A percentile compares a stretch with the other conserved stretches of the same genome.
Evolutionary conservation across 108 stramenopile genomes (phyloP).

Genomic region (Schizochytrium sp.): DNA sequence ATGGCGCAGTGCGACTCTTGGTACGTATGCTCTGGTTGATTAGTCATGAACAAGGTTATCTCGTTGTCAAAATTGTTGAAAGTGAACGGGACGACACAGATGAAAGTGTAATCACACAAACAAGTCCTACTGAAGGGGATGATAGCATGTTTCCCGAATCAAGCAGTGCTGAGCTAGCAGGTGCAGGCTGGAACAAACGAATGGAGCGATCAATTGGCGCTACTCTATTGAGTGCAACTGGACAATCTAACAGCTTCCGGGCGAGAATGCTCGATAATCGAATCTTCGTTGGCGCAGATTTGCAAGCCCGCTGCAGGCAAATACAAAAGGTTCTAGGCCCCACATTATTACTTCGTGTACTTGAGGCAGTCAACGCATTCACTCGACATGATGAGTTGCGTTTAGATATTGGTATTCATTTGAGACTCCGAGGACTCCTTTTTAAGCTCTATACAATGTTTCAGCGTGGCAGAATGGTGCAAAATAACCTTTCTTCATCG

Average conservation of each 20-base stretch:
- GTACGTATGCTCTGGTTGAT: background rate
- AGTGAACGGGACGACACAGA: background rate
- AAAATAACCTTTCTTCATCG: background rate
- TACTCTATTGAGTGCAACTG: background rate
- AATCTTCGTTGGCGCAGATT: background rate
- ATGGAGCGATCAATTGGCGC: no score
- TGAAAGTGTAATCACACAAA: no score
- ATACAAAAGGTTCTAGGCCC: background rate
- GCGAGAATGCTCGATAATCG: background rate
- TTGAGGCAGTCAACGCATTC: background rate
- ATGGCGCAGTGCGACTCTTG: background rate
- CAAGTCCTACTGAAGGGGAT: no score
- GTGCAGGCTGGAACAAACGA: no score
- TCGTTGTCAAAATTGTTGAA: background rate
- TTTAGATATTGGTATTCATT: background rate
- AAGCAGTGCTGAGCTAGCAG: no score
- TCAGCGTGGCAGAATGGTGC: background rate
- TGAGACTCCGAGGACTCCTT: background rate
- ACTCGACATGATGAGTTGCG: background rate
- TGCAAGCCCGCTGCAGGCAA: background rate
- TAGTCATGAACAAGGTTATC: background rate
- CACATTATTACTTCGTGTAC: background rate
- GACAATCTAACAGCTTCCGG: background rate
- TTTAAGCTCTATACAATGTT: background rate
- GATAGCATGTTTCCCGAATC: no score